These are phyloP conservation scores for Echium plantagineum DNA, from an alignment of 257 asterid genomes.

Conservation along the genomic window DNA sequence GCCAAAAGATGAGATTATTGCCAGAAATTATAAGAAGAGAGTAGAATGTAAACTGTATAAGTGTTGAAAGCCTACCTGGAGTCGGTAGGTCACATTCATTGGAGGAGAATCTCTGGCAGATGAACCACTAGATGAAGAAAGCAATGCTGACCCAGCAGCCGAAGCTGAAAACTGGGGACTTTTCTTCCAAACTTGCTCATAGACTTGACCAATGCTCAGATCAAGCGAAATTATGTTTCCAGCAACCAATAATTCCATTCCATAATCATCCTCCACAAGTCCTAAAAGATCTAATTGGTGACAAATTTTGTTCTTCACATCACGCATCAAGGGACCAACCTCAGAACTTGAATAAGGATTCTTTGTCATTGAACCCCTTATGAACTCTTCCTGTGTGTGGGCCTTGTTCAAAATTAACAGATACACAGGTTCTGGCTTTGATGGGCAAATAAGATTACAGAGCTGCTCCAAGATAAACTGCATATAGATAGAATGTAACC, in stretches of 20 bases:
- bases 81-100: conserved; percentile 93
- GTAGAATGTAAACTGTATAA: background rate
- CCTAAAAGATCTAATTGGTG: conserved; percentile 97
- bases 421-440: conserved; percentile 85
- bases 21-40: too few species aligned
- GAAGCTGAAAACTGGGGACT: conserved; percentile 60
- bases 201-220: conserved; percentile 84
- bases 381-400: conserved; percentile 97
- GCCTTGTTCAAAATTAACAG: conserved; percentile 80
- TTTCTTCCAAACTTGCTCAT: conserved; percentile 96
- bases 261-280: conserved; percentile 88
- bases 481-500: conserved; percentile 3
- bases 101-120: conserved; percentile 87
- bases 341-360: conserved; percentile 97
- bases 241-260: conserved; percentile 95
- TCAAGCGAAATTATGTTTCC: conserved; percentile 96
- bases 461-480: conserved; percentile 99
- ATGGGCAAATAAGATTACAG: conserved; percentile 89
- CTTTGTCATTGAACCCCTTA: conserved; percentile 98
- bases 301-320: conserved; percentile 96
- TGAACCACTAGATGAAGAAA: conserved; percentile 47
- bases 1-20: background rate
- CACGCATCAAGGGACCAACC: conserved; percentile 99
- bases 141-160: conserved; percentile 56
- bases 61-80: conserved; percentile 50